phyloP scores from a whole-genome alignment of 73 alveolate species.

The Tetrahymena elliotti region DNA sequence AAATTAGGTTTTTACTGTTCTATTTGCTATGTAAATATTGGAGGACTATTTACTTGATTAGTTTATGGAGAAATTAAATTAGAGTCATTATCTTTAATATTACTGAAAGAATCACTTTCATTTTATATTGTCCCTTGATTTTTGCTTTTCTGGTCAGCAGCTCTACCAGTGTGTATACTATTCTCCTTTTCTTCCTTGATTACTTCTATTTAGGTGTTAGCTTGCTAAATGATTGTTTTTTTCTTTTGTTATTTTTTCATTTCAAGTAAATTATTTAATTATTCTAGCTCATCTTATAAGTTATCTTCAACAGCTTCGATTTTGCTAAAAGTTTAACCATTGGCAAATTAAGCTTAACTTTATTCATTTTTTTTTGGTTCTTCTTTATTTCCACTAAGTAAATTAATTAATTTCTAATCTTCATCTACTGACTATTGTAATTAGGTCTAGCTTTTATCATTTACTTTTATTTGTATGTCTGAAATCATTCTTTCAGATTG shows the following conservation, averaged over 20 bases:
- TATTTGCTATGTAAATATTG: neutral
- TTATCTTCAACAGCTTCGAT: neutral
- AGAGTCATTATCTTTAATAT: neutral
- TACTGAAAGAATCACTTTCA: neutral
- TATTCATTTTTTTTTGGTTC: neutral
- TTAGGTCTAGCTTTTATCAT: neutral
- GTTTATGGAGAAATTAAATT: neutral
- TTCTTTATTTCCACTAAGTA: neutral
- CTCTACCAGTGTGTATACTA: neutral
- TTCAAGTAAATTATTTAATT: neutral
- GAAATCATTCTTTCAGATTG: neutral
- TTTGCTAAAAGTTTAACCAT: neutral
- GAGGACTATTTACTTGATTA: neutral
- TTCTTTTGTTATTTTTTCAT: neutral
- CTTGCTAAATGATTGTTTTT: neutral
- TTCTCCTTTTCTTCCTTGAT: neutral
- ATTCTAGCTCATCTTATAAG: neutral
- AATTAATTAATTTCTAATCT: neutral
- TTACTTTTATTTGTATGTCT: neutral
- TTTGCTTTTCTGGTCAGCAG: neutral
- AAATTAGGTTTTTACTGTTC: neutral
- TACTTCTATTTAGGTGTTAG: neutral
- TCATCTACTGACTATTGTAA: neutral
- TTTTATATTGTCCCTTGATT: neutral
- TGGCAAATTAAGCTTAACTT: neutral